These are phyloP conservation scores for Xerophyta viscosa DNA, from an alignment of 106 monocot species.

Conservation along the genomic window DNA sequence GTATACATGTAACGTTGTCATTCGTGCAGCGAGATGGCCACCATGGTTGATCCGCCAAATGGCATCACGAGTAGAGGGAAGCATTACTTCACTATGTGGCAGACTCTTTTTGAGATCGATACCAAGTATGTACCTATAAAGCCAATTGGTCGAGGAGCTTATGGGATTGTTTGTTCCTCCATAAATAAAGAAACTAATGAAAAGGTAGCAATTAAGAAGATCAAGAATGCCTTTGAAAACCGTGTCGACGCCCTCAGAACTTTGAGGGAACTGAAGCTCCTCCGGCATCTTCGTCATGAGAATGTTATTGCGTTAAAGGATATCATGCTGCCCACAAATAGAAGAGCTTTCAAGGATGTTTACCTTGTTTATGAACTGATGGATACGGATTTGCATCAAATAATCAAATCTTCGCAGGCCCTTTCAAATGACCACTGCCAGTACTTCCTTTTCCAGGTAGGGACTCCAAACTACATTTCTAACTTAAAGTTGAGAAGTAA, in stretches of 20 bases:
- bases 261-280: slow-evolving; percentile 57
- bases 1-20: no score
- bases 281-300: slow-evolving; percentile 50
- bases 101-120: slow-evolving; percentile 63
- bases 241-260: slow-evolving; percentile 66
- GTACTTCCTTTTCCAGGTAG: slow-evolving; percentile 74
- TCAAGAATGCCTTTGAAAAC: slow-evolving; percentile 63
- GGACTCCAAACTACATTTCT: no score
- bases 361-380: slow-evolving; percentile 74
- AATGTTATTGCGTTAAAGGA: slow-evolving; percentile 70
- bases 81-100: slow-evolving; percentile 67
- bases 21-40: slow-evolving; percentile 37
- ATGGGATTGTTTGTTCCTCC: slow-evolving; percentile 71
- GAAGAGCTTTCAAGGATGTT: slow-evolving; percentile 54
- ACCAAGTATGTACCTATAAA: slow-evolving; percentile 68
- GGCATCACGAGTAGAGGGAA: slow-evolving; percentile 44
- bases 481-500: no score
- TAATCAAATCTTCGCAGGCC: slow-evolving; percentile 65
- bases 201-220: slow-evolving; percentile 74
- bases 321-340: slow-evolving; percentile 56
- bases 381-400: slow-evolving; percentile 67
- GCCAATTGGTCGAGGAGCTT: slow-evolving; percentile 67
- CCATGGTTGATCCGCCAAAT: slow-evolving; percentile 48
- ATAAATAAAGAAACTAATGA: slow-evolving; percentile 58
- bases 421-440: slow-evolving; percentile 76